phyloP scores from a whole-genome alignment of 208 protist genomes.

The Strigomonas culicis region DNA sequence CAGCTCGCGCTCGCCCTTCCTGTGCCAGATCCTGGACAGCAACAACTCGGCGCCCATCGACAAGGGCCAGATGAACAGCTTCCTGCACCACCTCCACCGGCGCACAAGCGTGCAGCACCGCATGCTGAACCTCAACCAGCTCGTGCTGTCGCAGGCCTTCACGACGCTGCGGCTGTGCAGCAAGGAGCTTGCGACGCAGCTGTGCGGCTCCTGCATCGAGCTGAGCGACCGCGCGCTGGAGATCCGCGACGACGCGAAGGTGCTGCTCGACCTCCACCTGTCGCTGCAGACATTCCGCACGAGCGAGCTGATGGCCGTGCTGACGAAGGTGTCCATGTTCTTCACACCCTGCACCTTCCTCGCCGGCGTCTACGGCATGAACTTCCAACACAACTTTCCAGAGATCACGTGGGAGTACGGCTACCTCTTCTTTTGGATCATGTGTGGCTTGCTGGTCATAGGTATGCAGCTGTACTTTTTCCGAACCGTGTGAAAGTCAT shows the following conservation, averaged over 20 bases:
- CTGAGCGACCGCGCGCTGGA: conserved; percentile 72
- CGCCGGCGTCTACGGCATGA: conserved; percentile 90
- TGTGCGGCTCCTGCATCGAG: conserved; percentile 67
- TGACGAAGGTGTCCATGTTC: conserved; percentile 80
- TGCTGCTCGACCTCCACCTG: conserved; percentile 76
- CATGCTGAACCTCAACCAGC: conserved; percentile 67
- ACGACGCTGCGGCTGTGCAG: conserved; percentile 76
- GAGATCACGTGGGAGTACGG: conserved; percentile 70
- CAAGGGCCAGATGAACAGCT: conserved; percentile 82
- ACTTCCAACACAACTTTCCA: conserved; percentile 74
- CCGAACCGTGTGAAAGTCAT: conserved; percentile 12
- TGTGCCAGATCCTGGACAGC: conserved; percentile 58
- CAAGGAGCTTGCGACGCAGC: conserved; percentile 66
- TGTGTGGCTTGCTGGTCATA: conserved; percentile 47
- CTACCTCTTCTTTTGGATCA: conserved; percentile 66
- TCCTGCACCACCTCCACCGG: conserved; percentile 84
- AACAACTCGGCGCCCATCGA: conserved; percentile 41
- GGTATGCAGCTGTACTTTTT: conserved; percentile 63
- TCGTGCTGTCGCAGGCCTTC: conserved; percentile 62
- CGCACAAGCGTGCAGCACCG: conserved; percentile 82
- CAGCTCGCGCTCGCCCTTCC: conserved; percentile 69
- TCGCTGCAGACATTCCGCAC: conserved; percentile 76
- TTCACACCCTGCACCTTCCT: conserved; percentile 89
- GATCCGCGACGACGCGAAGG: conserved; percentile 82
- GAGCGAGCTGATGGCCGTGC: conserved; percentile 88